Base-by-base conservation (phyloP, 2,329 filamentous ascomycete genomes). In the Ophiostoma pallidulum region DNA sequence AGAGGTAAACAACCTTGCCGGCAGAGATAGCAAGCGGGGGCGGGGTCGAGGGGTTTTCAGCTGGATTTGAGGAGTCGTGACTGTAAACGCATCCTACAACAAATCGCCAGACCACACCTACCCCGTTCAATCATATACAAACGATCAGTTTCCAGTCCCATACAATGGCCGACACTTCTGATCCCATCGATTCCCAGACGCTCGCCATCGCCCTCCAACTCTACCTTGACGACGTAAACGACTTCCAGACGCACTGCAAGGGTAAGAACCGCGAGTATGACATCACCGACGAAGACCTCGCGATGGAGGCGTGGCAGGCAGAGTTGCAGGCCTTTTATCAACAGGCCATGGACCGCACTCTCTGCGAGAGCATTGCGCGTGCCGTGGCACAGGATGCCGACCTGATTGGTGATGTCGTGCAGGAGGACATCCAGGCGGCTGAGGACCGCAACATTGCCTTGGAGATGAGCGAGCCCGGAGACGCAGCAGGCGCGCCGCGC, bases 351-450 rank as follows among this genome's bases (percentile, higher is more conserved):
- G 57, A 59, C 42, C 39, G 40, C 4, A 14, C 18, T 19, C 48
- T 58, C 49, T 54, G 53, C 45, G 8, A 16, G 26, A 58, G 57
- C 50, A 52, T 59, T 12, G 48, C 51, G n/a, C 39, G 16, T 1
- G 57, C 56, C 2, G 49, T 55, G 14, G n/a, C 14, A 3, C 13
- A 19, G 7, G 56, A 57, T 16, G 53, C 47, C 9, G 38, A 26
- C 9, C 18, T 47, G 0, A 52, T 58, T 18, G 9, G 41, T 8
- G 39, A 40, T 4, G 4, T 37, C 2, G 7, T 46, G 20, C 24
- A 28, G 1, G 44, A 52, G 10, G 56, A 58, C 14, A 36, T 51
- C 5, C 56, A 48, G 36, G 44, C 46, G 1, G 32, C 16, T 2
- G 29, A 28, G 9, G 57, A 59, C 41, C 32, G 49, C 14, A 44